These are phyloP conservation scores for Cryomyces minteri DNA, from an alignment of 495 filamentous ascomycete species.

Conservation along the genomic window DNA sequence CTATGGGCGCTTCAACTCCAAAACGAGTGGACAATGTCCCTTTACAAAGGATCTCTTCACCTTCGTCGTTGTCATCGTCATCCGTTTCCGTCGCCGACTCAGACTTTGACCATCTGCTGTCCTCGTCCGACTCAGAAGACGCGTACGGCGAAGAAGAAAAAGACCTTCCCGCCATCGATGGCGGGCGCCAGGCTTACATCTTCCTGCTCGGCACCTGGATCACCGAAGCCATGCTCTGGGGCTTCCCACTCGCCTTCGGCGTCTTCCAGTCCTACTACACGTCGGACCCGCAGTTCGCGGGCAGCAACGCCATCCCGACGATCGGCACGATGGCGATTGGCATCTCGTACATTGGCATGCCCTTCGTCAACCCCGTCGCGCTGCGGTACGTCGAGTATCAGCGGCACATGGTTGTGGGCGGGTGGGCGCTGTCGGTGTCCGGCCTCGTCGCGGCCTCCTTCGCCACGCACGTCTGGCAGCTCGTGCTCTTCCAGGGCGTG, in stretches of 20 bases:
- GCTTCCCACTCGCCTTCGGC: slow-evolving; percentile 15
- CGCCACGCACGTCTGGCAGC: slow-evolving; percentile 6
- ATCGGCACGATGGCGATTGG: slow-evolving; percentile 11
- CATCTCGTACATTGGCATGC: slow-evolving; percentile 10
- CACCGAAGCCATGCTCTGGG: slow-evolving; percentile 9
- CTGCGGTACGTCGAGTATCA: slow-evolving; percentile 7
- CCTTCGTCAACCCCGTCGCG: slow-evolving; percentile 8
- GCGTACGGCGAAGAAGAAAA: neutral
- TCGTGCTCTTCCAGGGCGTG: slow-evolving; percentile 11
- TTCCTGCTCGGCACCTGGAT: slow-evolving; percentile 7
- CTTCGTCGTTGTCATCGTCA: too few species aligned
- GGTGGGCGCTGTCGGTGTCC: slow-evolving; percentile 10
- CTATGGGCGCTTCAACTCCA: too few species aligned
- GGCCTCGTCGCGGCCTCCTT: slow-evolving; percentile 9
- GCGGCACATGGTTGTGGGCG: slow-evolving; percentile 4
- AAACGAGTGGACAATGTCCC: too few species aligned
- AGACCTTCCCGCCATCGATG: slow-evolving; percentile 4
- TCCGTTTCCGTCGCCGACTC: too few species aligned
- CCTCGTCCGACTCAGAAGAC: too few species aligned
- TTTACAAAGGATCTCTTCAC: too few species aligned
- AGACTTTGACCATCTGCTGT: too few species aligned
- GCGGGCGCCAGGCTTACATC: slow-evolving; percentile 4
- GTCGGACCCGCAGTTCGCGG: slow-evolving; percentile 2
- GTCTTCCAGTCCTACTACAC: slow-evolving; percentile 13
- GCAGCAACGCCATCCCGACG: slow-evolving; percentile 4